phyloP scores from a whole-genome alignment of 1,139 yeast species.

The Hansenula sp. region DNA sequence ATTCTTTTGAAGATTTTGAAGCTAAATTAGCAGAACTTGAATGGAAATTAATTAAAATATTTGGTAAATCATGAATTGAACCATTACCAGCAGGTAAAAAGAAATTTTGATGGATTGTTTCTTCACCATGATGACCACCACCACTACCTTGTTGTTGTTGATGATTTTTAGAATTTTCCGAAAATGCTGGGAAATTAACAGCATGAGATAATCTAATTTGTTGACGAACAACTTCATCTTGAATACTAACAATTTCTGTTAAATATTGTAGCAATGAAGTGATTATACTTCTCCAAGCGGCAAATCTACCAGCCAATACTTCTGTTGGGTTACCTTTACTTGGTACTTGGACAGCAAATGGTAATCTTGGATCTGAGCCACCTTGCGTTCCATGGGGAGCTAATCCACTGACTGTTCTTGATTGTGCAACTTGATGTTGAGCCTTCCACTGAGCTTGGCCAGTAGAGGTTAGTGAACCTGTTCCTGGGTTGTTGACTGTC shows the following conservation, averaged over 20 bases:
- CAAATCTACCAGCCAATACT: slow-evolving; percentile 73
- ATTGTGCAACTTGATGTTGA: slow-evolving; percentile 8
- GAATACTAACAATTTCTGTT: slow-evolving; percentile 76
- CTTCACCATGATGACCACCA: slow-evolving; percentile 17
- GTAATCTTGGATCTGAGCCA: slow-evolving; percentile 32
- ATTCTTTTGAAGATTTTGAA: slow-evolving; percentile 65
- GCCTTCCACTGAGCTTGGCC: slow-evolving; percentile 1
- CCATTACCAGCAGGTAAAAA: slow-evolving; percentile 71
- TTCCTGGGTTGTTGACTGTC: slow-evolving; percentile 1
- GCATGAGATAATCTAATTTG: slow-evolving; percentile 81
- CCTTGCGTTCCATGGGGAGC: background rate
- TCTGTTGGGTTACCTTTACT: slow-evolving; percentile 76
- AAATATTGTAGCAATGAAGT: slow-evolving; percentile 71
- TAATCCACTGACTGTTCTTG: background rate
- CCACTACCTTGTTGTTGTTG: slow-evolving; percentile 15
- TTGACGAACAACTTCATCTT: slow-evolving; percentile 83
- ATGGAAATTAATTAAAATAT: slow-evolving; percentile 68
- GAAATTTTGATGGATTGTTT: slow-evolving; percentile 24
- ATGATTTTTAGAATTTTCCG: slow-evolving; percentile 17
- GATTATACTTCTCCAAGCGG: slow-evolving; percentile 81
- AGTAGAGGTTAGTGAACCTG: slow-evolving; percentile 1
- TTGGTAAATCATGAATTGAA: slow-evolving; percentile 78
- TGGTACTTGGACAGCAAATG: slow-evolving; percentile 42
- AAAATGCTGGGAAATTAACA: slow-evolving; percentile 50
- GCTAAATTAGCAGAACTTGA: slow-evolving; percentile 66